Evolutionary conservation across 495 filamentous ascomycete genomes (phyloP), one percentile per base, ranked within the genome.

Genomic region (Astrocystis sublimbata): DNA sequence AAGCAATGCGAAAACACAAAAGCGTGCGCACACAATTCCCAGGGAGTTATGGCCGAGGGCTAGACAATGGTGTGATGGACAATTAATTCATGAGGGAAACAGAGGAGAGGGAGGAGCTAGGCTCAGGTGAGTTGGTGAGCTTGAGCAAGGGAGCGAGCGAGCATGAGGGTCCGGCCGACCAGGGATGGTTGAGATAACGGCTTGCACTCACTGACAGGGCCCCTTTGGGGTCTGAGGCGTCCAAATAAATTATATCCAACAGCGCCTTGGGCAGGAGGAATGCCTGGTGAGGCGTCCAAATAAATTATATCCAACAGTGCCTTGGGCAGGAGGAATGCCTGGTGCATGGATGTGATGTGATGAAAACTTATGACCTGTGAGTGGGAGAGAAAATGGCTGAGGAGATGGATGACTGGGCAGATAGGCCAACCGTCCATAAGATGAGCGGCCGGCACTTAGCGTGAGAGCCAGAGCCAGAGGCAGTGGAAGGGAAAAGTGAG

Each of bases 1-100:
- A n/a, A n/a, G n/a, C n/a, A 23, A 62, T 42, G 56, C 46, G 31
- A 47, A 33, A 35, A 19, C 23, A 31, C 43, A 60, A 9, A 17
- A 19, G 42, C 42, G 42, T 35, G 56, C 38, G 51, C 42, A 52
- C 40, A 49, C 24, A 28, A 6, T 24, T 30, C 41, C 38, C 30
- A 45, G 38, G 40, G 4, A 6, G 41, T 53, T 0, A 19, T 31
- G 31, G 19, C 40, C 17, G 36, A 19, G 31, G 60, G 40, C 24
- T 55, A 51, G 41, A 23, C 43, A 24, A 28, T 2, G 41, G 38
- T 30, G 30, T 40, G 41, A 45, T 43, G 49, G n/a, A n/a, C n/a
- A n/a, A n/a, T n/a, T n/a, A n/a, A n/a, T n/a, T n/a, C n/a, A n/a
- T n/a, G n/a, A n/a, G n/a, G n/a, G n/a, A n/a, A n/a, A n/a, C n/a